A percentile compares a stretch with the other conserved stretches of the same genome.
phyloP scores from a whole-genome alignment of 2,329 filamentous ascomycete genomes.

The Aureobasidium mangrovei region DNA sequence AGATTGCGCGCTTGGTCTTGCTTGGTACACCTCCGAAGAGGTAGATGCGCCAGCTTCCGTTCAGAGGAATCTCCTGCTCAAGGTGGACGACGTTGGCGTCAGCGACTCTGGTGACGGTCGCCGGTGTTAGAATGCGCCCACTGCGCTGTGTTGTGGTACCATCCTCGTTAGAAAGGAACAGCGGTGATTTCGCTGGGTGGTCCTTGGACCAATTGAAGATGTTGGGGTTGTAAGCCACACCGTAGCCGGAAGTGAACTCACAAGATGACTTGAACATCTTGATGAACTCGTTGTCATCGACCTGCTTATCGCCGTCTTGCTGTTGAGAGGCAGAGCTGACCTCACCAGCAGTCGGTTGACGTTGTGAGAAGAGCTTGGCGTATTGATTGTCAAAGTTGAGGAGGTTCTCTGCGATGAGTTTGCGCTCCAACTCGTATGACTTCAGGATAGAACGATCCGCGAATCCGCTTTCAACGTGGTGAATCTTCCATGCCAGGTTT shows the following conservation, averaged over 20 bases:
- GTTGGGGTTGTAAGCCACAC: constrained; percentile 77
- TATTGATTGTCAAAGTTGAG: constrained; percentile 83
- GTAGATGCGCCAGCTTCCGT: constrained; percentile 80
- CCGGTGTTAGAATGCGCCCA: constrained; percentile 67
- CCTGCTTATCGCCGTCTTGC: constrained; percentile 21
- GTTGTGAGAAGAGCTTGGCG: constrained; percentile 78
- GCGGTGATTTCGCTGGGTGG: constrained; percentile 61
- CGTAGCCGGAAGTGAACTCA: constrained; percentile 88
- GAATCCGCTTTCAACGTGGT: constrained; percentile 77
- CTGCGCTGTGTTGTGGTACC: constrained; percentile 55
- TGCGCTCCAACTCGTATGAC: constrained; percentile 82
- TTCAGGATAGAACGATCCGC: constrained; percentile 65
- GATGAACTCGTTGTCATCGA: constrained; percentile 69
- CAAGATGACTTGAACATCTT: constrained; percentile 85
- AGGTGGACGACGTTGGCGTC: constrained; percentile 86
- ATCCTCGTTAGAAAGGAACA: constrained; percentile 53
- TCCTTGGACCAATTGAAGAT: constrained; percentile 70
- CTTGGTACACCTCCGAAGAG: constrained; percentile 67
- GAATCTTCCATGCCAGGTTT: constrained; percentile 94
- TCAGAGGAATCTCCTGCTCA: constrained; percentile 81
- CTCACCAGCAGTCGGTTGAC: constrained; percentile 62
- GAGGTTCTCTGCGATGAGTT: constrained; percentile 72
- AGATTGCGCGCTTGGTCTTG: constrained; percentile 53
- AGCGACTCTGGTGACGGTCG: constrained; percentile 75
- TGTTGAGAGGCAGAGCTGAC: constrained; percentile 59